phyloP scores from a whole-genome alignment of 805 yeast species.

The Candida vaughaniae region DNA sequence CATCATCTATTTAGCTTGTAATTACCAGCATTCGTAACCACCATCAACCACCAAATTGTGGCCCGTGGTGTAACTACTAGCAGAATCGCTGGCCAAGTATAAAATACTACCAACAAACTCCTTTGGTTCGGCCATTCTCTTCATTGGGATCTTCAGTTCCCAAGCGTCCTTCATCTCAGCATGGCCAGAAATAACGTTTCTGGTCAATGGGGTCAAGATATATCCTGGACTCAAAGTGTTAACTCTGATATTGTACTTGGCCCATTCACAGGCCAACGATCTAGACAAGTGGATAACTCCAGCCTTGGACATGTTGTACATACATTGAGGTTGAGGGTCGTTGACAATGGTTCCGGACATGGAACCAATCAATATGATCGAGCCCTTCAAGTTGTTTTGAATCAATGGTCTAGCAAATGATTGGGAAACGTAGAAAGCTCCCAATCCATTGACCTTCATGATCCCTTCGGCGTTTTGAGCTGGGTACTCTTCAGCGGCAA shows the following conservation, averaged over 20 bases:
- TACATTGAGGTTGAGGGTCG: conserved; percentile 77
- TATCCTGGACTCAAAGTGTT: conserved; percentile 80
- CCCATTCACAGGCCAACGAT: conserved; percentile 82
- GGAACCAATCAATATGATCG: conserved; percentile 70
- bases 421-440: conserved; percentile 73
- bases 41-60: conserved; percentile 82
- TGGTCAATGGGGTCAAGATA: conserved; percentile 75
- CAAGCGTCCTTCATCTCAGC: conserved; percentile 65
- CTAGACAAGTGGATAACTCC: conserved; percentile 80
- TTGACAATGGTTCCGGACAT: conserved; percentile 78
- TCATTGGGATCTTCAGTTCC: conserved; percentile 72
- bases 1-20: no score
- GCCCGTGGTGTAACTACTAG: conserved; percentile 80
- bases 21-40: conserved; percentile 80
- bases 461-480: conserved; percentile 65
- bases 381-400: conserved; percentile 53
- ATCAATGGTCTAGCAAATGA: conserved; percentile 69
- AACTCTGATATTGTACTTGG: conserved; percentile 70
- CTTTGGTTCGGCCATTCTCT: conserved; percentile 81
- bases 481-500: conserved; percentile 75
- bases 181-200: conserved; percentile 62
- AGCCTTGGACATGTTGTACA: conserved; percentile 84
- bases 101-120: conserved; percentile 78
- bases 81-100: conserved; percentile 68
- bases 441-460: conserved; percentile 70